Percentiles rank a stretch among this genome's conserved stretches.
These are phyloP conservation scores for Termitomyces sp. DNA, from an alignment of 768 basidiomycete species.

Conservation along the genomic window DNA sequence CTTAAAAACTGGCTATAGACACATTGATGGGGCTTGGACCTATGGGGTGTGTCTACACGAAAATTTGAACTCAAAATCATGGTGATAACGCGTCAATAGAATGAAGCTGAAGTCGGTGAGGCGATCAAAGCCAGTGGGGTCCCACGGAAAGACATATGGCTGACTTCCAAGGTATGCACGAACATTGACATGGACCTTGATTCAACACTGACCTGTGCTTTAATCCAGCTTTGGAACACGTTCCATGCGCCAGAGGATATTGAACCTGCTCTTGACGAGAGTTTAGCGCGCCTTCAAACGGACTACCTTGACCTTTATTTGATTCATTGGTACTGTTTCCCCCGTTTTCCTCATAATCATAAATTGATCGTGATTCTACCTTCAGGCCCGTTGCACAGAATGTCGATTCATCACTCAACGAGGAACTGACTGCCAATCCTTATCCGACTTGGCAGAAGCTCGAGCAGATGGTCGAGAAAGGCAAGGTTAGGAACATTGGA, in stretches of 20 bases:
- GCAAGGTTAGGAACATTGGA: conserved; percentile 75
- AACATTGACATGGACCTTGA: not conserved
- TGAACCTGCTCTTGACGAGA: conserved; percentile 58
- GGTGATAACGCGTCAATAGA: conserved; percentile 29
- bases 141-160: conserved; percentile 58
- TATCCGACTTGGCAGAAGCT: conserved; percentile 80
- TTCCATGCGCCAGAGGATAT: conserved; percentile 74
- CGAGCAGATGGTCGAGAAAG: conserved; percentile 71
- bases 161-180: conserved; percentile 50
- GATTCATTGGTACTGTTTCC: conserved; percentile 59
- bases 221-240: conserved; percentile 59
- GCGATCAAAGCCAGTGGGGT: conserved; percentile 55
- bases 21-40: conserved; percentile 71
- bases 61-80: not conserved
- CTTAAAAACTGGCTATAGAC: conserved; percentile 56
- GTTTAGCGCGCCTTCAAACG: conserved; percentile 7
- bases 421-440: conserved; percentile 58
- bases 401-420: conserved; percentile 35
- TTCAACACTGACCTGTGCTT: not conserved
- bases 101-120: conserved; percentile 64
- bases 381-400: conserved; percentile 64
- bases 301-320: conserved; percentile 51
- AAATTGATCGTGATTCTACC: not conserved
- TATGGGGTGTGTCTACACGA: conserved; percentile 40
- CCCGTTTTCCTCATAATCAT: not conserved